Percentiles rank a stretch among this genome's conserved stretches.
Conservation (phyloP, 768 basidiomycete species). For the Mycena kentingensis region DNA sequence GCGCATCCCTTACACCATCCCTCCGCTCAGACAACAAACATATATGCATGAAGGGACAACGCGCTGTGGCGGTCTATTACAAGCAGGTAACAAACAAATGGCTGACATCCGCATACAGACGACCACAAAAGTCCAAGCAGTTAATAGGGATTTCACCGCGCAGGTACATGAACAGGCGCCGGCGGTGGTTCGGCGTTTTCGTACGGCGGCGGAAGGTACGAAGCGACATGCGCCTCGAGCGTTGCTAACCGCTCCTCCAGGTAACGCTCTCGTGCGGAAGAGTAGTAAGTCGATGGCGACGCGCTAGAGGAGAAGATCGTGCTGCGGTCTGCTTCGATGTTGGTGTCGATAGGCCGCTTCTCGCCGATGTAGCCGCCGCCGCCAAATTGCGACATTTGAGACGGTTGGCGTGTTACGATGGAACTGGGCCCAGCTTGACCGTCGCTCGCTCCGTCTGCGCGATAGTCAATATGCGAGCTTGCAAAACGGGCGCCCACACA, state of each 20-base stretch:
- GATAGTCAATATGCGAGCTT: background rate
- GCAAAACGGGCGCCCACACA: too few relatives aligned
- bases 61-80: too few relatives aligned
- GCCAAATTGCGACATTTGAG: conserved; percentile 6
- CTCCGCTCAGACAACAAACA: too few relatives aligned
- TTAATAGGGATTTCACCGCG: too few relatives aligned
- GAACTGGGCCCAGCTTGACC: background rate
- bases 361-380: background rate
- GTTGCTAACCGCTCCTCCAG: conserved; percentile 21
- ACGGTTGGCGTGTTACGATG: conserved; percentile 9
- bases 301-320: background rate
- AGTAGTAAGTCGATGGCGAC: background rate
- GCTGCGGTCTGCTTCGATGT: background rate
- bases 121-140: too few relatives aligned
- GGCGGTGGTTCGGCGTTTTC: conserved; percentile 6
- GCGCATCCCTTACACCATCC: too few relatives aligned
- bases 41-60: too few relatives aligned
- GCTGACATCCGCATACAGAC: too few relatives aligned
- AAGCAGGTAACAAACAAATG: too few relatives aligned
- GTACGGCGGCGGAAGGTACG: conserved; percentile 20
- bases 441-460: conserved; percentile 5
- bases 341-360: background rate
- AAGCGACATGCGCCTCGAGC: conserved; percentile 20
- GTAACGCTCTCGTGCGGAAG: conserved; percentile 18
- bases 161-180: background rate